Conservation (phyloP, 225 moss, liverwort and hornwort species). For the Thuidium tamariscinum region DNA sequence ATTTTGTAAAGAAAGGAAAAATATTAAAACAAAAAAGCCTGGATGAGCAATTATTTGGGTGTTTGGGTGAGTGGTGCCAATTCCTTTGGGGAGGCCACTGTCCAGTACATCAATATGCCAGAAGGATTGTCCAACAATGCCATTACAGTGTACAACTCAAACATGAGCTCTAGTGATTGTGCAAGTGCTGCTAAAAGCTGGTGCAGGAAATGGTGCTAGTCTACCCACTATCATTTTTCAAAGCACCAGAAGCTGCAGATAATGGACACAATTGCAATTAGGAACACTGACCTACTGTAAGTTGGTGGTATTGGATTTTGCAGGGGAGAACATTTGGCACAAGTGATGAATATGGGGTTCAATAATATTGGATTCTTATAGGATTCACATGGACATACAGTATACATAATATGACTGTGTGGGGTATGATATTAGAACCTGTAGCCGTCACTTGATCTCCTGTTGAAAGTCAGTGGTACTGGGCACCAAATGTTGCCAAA, state of each 20-base stretch:
- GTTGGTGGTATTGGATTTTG: slow-evolving; percentile 3
- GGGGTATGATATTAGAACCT: neutral
- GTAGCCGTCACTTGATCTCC: slow-evolving; percentile 8
- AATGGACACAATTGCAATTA: neutral
- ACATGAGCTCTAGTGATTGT: neutral
- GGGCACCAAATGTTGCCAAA: neutral
- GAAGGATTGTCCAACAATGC: neutral
- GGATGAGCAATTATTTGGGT: neutral
- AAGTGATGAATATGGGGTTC: neutral
- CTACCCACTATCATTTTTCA: neutral
- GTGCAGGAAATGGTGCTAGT: neutral
- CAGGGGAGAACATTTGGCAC: neutral
- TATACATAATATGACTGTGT: neutral
- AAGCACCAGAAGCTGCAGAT: neutral
- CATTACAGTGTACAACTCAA: neutral
- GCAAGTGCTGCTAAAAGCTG: neutral
- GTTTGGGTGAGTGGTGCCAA: neutral
- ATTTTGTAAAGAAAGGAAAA: neutral
- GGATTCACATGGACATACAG: neutral
- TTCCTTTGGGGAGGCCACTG: neutral
- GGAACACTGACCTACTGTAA: neutral
- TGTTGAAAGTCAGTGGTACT: slow-evolving; percentile 16
- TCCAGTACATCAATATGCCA: neutral
- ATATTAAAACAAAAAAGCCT: too few species aligned
- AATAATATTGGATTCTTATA: neutral